phyloP scores from a whole-genome alignment of 805 yeast species.

The Komagataella kurtzmanii region DNA sequence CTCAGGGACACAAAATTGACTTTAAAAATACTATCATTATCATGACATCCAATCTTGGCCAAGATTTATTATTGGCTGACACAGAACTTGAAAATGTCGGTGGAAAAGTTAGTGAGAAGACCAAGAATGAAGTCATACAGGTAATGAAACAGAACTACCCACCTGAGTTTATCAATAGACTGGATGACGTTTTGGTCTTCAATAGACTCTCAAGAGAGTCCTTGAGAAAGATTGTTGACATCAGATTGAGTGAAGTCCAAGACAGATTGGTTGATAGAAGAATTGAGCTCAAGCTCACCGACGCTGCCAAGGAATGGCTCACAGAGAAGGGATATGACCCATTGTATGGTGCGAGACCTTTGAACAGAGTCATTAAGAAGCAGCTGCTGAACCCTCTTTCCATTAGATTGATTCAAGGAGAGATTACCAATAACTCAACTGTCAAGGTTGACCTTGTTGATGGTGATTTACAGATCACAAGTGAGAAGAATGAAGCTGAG shows the following conservation, averaged over 20 bases:
- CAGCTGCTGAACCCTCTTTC: constrained; percentile 84
- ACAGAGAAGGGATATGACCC: constrained; percentile 85
- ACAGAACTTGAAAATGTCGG: constrained; percentile 30
- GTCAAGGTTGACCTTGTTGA: constrained; percentile 34
- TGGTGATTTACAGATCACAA: constrained; percentile 11
- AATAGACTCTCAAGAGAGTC: constrained; percentile 75
- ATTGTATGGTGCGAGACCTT: constrained; percentile 90
- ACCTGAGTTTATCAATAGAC: constrained; percentile 90
- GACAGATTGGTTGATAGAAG: constrained; percentile 70
- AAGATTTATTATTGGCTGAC: constrained; percentile 69
- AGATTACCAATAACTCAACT: constrained; percentile 43
- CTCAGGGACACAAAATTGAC: constrained; percentile 89
- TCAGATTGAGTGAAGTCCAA: constrained; percentile 70
- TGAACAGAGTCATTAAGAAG: constrained; percentile 82
- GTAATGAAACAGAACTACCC: constrained; percentile 65
- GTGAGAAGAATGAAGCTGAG: not conserved
- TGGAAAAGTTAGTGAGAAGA: constrained; percentile 39
- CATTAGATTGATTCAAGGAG: constrained; percentile 63
- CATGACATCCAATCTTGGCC: constrained; percentile 96
- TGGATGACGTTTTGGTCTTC: constrained; percentile 89
- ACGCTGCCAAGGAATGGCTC: constrained; percentile 63
- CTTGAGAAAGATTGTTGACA: constrained; percentile 68
- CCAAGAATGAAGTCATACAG: constrained; percentile 49
- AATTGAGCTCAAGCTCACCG: constrained; percentile 38
- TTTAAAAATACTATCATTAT: constrained; percentile 91